phyloP scores from a whole-genome alignment of 2,329 filamentous ascomycete species.

The Aureobasidium sp. region DNA sequence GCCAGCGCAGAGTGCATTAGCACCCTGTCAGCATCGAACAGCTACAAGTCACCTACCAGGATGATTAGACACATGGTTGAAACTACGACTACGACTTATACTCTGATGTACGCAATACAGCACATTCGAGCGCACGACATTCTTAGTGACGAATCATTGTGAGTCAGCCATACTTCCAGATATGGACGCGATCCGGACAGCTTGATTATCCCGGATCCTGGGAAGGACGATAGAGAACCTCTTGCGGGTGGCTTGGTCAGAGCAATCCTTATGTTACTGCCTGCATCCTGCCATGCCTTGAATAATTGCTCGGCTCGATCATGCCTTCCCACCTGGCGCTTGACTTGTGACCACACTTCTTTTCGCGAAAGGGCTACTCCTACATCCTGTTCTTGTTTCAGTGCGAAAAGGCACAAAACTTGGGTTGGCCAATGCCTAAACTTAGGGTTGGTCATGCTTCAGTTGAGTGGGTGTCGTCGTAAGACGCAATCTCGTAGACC shows the following conservation, averaged over 20 bases:
- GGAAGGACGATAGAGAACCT: neutral
- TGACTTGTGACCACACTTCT: slow-evolving; percentile 2
- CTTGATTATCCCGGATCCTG: neutral
- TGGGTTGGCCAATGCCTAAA: neutral
- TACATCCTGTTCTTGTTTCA: neutral
- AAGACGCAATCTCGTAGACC: neutral
- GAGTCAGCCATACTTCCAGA: neutral
- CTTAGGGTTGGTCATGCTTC: neutral
- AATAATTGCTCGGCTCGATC: neutral
- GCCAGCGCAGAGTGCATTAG: slow-evolving; percentile 4
- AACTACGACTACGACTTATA: neutral
- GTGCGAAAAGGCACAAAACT: neutral
- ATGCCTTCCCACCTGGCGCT: neutral
- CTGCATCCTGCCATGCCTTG: neutral
- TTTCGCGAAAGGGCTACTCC: neutral
- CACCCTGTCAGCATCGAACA: neutral
- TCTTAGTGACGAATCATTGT: neutral
- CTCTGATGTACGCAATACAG: neutral
- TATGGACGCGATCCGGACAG: neutral
- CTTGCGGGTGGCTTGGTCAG: neutral
- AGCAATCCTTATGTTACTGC: neutral
- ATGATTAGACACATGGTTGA: neutral
- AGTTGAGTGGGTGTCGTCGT: slow-evolving; percentile 1
- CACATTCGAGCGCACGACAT: neutral
- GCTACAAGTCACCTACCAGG: neutral